phyloP scores from a whole-genome alignment of 495 filamentous ascomycete species.

The Aspergillus cavernicola region DNA sequence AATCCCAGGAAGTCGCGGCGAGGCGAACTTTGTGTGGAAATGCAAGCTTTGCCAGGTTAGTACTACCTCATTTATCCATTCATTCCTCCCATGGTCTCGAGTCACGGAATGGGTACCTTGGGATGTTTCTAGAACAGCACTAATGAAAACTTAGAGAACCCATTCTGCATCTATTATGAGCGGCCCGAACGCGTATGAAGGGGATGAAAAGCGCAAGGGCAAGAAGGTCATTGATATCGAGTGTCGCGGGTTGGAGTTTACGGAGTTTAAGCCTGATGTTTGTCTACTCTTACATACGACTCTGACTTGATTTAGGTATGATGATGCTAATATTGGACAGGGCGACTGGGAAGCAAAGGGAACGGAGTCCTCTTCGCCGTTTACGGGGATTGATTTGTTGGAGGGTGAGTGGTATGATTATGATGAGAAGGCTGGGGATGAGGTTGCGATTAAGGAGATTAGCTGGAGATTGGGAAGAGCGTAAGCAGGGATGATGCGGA shows the following conservation, averaged over 20 bases:
- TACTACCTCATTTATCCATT: not conserved
- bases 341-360: slow-evolving; percentile 89
- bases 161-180: slow-evolving; percentile 68
- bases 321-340: slow-evolving; percentile 35
- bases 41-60: slow-evolving; percentile 86
- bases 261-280: slow-evolving; percentile 84
- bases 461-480: slow-evolving; percentile 73
- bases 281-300: too few relatives aligned
- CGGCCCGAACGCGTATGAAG: slow-evolving; percentile 64
- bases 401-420: slow-evolving; percentile 93
- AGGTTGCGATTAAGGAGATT: slow-evolving; percentile 88
- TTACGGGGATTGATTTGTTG: slow-evolving; percentile 70
- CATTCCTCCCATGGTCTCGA: not conserved
- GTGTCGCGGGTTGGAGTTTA: slow-evolving; percentile 90
- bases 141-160: slow-evolving; percentile 46
- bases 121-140: not conserved
- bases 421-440: slow-evolving; percentile 74
- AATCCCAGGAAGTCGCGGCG: slow-evolving; percentile 83
- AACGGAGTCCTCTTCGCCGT: slow-evolving; percentile 70
- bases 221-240: slow-evolving; percentile 85
- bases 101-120: slow-evolving; percentile 1
- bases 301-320: too few relatives aligned
- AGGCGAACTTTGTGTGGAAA: slow-evolving; percentile 97
- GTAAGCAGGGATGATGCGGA: slow-evolving; percentile 9
- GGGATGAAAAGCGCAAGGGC: slow-evolving; percentile 56